phyloP scores from a whole-genome alignment of 2,329 filamentous ascomycete genomes.

The Alternaria arborescens region DNA sequence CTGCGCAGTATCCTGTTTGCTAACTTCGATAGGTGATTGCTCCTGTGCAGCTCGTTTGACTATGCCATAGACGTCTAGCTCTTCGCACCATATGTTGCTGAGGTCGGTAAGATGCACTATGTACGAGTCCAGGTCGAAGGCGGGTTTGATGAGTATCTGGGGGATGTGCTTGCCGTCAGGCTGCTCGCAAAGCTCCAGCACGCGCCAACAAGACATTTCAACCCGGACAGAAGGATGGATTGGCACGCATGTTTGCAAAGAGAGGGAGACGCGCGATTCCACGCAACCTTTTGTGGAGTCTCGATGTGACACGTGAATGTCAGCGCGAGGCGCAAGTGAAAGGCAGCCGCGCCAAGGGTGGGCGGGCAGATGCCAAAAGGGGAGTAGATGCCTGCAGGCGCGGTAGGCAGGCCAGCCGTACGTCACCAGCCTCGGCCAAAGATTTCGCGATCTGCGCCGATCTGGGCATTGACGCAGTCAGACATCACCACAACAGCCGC shows the following conservation, averaged over 20 bases:
- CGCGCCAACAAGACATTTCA: conserved; percentile 48
- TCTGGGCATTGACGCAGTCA: not conserved
- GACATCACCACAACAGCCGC: not conserved
- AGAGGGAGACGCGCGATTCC: not conserved
- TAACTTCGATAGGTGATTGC: conserved; percentile 76
- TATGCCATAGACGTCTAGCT: conserved; percentile 68
- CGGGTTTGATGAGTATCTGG: conserved; percentile 69
- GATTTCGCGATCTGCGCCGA: conserved; percentile 20
- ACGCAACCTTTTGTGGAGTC: not conserved
- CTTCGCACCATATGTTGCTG: conserved; percentile 76
- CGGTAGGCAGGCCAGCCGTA: conserved; percentile 22
- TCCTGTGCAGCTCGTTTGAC: conserved; percentile 68
- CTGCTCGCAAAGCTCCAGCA: conserved; percentile 39
- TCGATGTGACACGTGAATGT: not conserved
- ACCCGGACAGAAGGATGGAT: not conserved
- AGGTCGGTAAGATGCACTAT: conserved; percentile 74
- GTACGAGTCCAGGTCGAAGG: conserved; percentile 67
- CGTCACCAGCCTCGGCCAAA: conserved; percentile 31
- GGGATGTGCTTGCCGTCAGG: conserved; percentile 55
- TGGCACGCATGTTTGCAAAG: not conserved
- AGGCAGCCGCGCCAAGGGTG: conserved; percentile 24
- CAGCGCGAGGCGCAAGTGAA: conserved; percentile 4
- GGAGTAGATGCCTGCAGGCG: conserved; percentile 12
- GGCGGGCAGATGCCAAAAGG: not conserved
- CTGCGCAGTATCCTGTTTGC: conserved; percentile 70